Evolutionary conservation across 2,329 filamentous ascomycete species (phyloP).

Genomic region (Colletotrichum endophyticum): DNA sequence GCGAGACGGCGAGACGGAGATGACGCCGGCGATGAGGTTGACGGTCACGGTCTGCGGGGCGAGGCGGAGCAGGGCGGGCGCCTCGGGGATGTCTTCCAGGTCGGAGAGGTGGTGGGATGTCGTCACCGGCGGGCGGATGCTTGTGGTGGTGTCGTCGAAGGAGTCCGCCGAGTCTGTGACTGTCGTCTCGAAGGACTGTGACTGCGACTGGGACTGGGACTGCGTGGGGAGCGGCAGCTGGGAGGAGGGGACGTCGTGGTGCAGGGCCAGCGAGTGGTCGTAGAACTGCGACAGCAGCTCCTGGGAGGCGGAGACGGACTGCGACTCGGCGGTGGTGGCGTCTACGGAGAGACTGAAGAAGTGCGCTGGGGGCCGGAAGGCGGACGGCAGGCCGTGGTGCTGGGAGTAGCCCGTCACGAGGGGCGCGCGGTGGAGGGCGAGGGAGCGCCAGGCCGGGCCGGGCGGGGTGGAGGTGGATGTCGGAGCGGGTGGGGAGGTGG

Average conservation of each 20-base stretch:
- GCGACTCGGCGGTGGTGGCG: not conserved
- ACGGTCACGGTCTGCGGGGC: constrained; percentile 82
- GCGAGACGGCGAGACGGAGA: constrained; percentile 72
- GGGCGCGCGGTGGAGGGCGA: constrained; percentile 51
- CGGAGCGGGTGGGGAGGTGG: constrained; percentile 20
- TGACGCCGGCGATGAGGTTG: constrained; percentile 80
- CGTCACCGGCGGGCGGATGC: constrained; percentile 28
- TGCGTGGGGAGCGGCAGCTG: constrained; percentile 44
- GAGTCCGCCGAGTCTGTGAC: constrained; percentile 35
- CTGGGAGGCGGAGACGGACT: not conserved
- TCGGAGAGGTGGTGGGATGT: constrained; percentile 59
- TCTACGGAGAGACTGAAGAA: constrained; percentile 52
- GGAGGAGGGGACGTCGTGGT: constrained; percentile 70
- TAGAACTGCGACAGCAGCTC: constrained; percentile 68
- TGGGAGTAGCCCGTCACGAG: constrained; percentile 61
- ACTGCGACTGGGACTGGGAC: not conserved
- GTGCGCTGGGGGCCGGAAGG: constrained; percentile 34
- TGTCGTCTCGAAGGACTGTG: constrained; percentile 21
- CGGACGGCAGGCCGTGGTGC: constrained; percentile 38
- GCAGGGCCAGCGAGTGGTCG: constrained; percentile 75
- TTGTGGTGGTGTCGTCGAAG: constrained; percentile 24
- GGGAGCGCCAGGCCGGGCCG: constrained; percentile 56
- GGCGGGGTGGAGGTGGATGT: not conserved
- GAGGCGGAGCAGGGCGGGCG: constrained; percentile 68
- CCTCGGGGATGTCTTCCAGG: constrained; percentile 73